These are phyloP conservation scores for Monilinia laxa DNA, from an alignment of 2,329 filamentous ascomycete species.

Conservation along the genomic window DNA sequence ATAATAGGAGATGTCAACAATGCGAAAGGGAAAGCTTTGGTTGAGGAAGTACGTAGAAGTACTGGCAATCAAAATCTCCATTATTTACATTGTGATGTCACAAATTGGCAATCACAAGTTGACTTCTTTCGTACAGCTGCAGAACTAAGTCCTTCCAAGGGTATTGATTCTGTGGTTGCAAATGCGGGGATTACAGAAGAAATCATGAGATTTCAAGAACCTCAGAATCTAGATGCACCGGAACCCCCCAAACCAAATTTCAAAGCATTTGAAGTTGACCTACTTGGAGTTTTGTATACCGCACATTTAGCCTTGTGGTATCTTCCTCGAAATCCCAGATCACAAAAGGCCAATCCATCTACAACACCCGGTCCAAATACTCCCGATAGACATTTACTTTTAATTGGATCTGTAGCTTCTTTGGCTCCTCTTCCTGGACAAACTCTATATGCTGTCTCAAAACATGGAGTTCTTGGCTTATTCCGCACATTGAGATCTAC, in stretches of 20 bases:
- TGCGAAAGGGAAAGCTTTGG: constrained; percentile 52
- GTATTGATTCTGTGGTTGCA: constrained; percentile 63
- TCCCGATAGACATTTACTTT: constrained; percentile 60
- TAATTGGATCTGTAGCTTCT: constrained; percentile 63
- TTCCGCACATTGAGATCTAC: constrained; percentile 58
- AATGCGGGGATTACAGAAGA: constrained; percentile 61
- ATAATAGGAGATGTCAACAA: constrained; percentile 64
- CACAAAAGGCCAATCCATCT: constrained; percentile 40
- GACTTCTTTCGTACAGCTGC: constrained; percentile 60
- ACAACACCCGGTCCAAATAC: constrained; percentile 37
- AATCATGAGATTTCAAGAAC: constrained; percentile 46
- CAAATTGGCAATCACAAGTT: constrained; percentile 62
- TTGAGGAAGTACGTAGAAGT: constrained; percentile 50
- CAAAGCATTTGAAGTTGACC: constrained; percentile 59
- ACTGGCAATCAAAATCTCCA: constrained; percentile 48
- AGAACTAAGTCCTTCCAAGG: constrained; percentile 52
- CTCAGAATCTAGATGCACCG: constrained; percentile 44
- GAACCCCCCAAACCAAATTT: constrained; percentile 52
- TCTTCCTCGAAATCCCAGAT: constrained; percentile 51
- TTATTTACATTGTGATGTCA: constrained; percentile 64
- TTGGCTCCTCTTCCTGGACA: constrained; percentile 47
- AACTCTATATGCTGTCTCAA: constrained; percentile 58
- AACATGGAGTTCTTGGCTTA: constrained; percentile 65
- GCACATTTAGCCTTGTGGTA: constrained; percentile 62
- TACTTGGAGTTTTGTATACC: constrained; percentile 64